Evolutionary conservation across 2,329 filamentous ascomycete species (phyloP), one percentile per base, ranked within the genome.

Genomic region (Fusarium graminum): DNA sequence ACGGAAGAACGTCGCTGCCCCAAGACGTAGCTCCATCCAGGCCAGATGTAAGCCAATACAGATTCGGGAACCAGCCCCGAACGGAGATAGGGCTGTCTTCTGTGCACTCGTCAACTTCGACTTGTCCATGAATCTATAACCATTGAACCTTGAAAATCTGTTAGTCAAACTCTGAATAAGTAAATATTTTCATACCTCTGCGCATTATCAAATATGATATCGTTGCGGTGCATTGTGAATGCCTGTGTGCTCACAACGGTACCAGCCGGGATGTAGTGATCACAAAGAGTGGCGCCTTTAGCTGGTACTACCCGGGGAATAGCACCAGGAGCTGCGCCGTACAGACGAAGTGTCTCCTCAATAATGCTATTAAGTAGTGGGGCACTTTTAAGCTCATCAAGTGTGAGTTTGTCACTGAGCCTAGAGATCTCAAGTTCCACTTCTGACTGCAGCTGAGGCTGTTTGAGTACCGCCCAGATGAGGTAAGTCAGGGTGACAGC

Each of bases 11-110:
- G 61, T 13, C 0, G 63, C 66, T 0, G 55, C 19, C 1, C 49
- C 63, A 12, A 67, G 59, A 6, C 66, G 51, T 0, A 69, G 14
- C 13, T 69, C 66, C 41, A 57, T 69, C 19, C 55, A 59, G 2
- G 67, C 67, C 2, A 69, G 29, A 3, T 69, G 66, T 7, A 67
- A 13, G 0, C 67, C 67, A 2, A 69, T 50, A 0, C 67, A 69
- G 2, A 56, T 44, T 4, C 63, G n/a, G 6, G 67, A 61, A 0
- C 67, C 67, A 14, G 52, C 63, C 0, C 67, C 66, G 6, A 69
- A 69, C 0, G 67, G 59, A 1, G 63, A 50, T 0, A 55, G 28
- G 1, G 57, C 34, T 2, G 29, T 8, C n/a, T 50, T 59, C 7
- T 59, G 52, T 0, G 13, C 16, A 9, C 5, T 2, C 5, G 56